Percentiles rank a stretch among this genome's conserved stretches.
These are phyloP conservation scores for Melampsora americana DNA, from an alignment of 1,284 basidiomycete genomes.

Conservation along the genomic window DNA sequence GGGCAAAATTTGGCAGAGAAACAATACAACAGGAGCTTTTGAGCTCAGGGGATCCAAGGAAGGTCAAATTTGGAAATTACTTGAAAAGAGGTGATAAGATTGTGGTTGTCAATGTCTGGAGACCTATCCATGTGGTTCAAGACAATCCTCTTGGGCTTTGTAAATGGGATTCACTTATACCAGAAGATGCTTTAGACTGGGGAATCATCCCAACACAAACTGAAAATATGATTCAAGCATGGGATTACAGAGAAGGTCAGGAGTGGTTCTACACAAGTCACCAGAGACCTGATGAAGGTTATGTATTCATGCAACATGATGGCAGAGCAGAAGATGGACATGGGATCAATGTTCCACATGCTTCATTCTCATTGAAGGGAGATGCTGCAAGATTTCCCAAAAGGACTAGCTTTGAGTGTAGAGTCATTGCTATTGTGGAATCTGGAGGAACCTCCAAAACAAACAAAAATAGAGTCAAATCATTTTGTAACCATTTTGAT, in stretches of 20 bases:
- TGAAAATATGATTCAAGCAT: neutral
- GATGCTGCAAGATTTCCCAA: too few species aligned
- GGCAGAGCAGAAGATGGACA: neutral
- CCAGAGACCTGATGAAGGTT: neutral
- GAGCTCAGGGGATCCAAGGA: too few species aligned
- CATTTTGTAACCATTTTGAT: too few species aligned
- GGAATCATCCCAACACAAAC: neutral
- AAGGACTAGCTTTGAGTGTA: too few species aligned
- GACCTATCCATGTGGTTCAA: neutral
- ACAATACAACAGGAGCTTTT: too few species aligned
- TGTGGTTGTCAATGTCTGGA: neutral
- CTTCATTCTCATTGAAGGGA: neutral
- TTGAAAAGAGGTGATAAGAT: neutral
- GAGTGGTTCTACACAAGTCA: neutral
- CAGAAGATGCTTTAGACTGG: neutral
- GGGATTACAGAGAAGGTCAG: neutral
- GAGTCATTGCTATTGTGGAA: too few species aligned
- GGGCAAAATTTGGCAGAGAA: too few species aligned
- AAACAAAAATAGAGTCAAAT: too few species aligned
- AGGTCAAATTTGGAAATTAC: too few species aligned
- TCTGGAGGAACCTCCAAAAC: too few species aligned
- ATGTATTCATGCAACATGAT: neutral
- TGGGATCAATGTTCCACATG: constrained; percentile 1
- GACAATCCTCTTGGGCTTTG: neutral
- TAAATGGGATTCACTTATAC: neutral